These are phyloP conservation scores for Danielia oregonensis DNA, from an alignment of 805 yeast genomes.

Conservation along the genomic window DNA sequence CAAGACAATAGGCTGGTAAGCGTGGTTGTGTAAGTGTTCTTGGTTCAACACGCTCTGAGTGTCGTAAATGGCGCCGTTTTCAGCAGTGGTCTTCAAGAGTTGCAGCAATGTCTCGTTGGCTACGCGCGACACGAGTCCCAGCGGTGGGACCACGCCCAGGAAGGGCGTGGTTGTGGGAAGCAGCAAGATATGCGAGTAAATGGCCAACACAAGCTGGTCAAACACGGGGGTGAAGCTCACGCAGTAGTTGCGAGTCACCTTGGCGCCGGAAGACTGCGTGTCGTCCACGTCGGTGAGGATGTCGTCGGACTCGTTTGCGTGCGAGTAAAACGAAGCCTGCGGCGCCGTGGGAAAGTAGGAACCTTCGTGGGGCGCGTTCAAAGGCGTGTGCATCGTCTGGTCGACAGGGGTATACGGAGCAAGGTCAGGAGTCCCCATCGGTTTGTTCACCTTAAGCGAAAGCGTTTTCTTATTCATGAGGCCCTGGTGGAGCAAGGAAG, in stretches of 20 bases:
- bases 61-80: slow-evolving; percentile 22
- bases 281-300: slow-evolving; percentile 40
- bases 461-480: slow-evolving; percentile 34
- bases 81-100: slow-evolving; percentile 19
- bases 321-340: slow-evolving; percentile 21
- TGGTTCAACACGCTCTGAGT: slow-evolving; percentile 28
- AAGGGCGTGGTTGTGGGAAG: slow-evolving; percentile 46
- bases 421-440: slow-evolving; percentile 21
- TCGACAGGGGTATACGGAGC: slow-evolving; percentile 45
- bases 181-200: slow-evolving; percentile 32
- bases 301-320: slow-evolving; percentile 41
- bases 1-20: slow-evolving; percentile 36
- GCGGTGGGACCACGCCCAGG: slow-evolving; percentile 40
- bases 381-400: slow-evolving; percentile 39
- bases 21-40: slow-evolving; percentile 29
- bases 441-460: slow-evolving; percentile 31
- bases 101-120: slow-evolving; percentile 37
- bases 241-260: slow-evolving; percentile 23
- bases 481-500: slow-evolving; percentile 1
- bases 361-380: slow-evolving; percentile 23
- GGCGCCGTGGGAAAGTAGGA: slow-evolving; percentile 11
- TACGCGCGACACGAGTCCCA: slow-evolving; percentile 42
- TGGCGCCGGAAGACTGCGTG: slow-evolving; percentile 17
- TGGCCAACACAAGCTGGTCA: slow-evolving; percentile 33
- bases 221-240: slow-evolving; percentile 32